phyloP scores from a whole-genome alignment of 805 yeast species.

The Ogataea nitratoaversa region DNA sequence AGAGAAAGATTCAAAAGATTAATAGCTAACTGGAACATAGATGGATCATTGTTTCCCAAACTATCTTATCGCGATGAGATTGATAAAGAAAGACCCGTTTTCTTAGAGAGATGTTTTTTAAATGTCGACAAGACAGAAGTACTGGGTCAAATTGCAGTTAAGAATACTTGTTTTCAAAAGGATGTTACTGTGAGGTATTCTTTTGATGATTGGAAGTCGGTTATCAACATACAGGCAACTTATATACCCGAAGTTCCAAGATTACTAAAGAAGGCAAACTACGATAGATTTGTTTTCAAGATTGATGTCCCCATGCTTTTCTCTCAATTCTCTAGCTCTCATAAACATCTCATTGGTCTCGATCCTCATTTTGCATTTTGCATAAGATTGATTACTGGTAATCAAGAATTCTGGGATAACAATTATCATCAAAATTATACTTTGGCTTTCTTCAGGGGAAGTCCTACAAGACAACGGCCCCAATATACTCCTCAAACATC shows the following conservation, averaged over 20 bases:
- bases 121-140: slow-evolving; percentile 54
- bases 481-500: neutral
- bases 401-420: slow-evolving; percentile 73
- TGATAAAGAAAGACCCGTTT: slow-evolving; percentile 44
- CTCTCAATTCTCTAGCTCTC: slow-evolving; percentile 21
- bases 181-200: slow-evolving; percentile 69
- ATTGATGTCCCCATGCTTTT: slow-evolving; percentile 46
- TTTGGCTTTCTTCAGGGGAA: slow-evolving; percentile 32
- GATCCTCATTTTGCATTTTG: slow-evolving; percentile 41
- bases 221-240: slow-evolving; percentile 60
- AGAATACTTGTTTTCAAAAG: slow-evolving; percentile 68
- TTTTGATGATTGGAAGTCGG: slow-evolving; percentile 73
- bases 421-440: slow-evolving; percentile 57
- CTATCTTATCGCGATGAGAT: slow-evolving; percentile 42
- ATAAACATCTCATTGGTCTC: slow-evolving; percentile 17
- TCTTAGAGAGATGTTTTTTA: slow-evolving; percentile 60
- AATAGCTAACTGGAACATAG: slow-evolving; percentile 41
- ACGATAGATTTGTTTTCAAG: slow-evolving; percentile 70
- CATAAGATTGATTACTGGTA: slow-evolving; percentile 46
- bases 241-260: slow-evolving; percentile 55
- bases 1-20: slow-evolving; percentile 18
- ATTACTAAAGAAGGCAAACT: slow-evolving; percentile 43
- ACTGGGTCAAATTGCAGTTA: slow-evolving; percentile 74
- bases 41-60: slow-evolving; percentile 38
- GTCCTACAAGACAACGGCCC: neutral